phyloP scores from a whole-genome alignment of 768 basidiomycete species.

The Boletellus ananas region DNA sequence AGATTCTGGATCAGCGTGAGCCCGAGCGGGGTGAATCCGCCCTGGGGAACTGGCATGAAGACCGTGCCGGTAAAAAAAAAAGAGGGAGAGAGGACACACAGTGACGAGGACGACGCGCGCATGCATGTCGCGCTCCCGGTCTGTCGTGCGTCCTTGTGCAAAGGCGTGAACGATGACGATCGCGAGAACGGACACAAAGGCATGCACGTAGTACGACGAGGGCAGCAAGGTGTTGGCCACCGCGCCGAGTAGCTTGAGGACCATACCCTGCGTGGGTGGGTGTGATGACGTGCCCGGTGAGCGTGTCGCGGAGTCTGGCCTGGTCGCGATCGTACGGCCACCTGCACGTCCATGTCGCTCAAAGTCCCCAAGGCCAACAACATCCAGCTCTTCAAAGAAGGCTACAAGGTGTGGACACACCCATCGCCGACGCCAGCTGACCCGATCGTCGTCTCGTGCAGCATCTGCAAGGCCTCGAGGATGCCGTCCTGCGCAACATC shows the following conservation, averaged over 20 bases:
- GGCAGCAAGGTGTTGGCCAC: constrained; percentile 46
- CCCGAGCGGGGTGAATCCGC: constrained; percentile 71
- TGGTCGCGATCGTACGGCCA: not conserved
- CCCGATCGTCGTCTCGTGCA: constrained; percentile 24
- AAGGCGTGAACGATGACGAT: constrained; percentile 53
- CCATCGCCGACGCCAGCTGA: constrained; percentile 3
- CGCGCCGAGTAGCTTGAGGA: constrained; percentile 46
- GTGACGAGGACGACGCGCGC: constrained; percentile 68
- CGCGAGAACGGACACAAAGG: constrained; percentile 39
- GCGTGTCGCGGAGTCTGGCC: constrained; percentile 14
- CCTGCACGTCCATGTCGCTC: constrained; percentile 63
- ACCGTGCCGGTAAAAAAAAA: not conserved
- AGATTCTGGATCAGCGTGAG: constrained; percentile 62
- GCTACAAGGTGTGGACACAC: constrained; percentile 71
- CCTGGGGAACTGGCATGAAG: constrained; percentile 38
- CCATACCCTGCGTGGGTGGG: constrained; percentile 44
- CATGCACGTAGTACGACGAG: constrained; percentile 54
- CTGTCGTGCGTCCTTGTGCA: constrained; percentile 67
- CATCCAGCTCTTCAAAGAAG: constrained; percentile 94
- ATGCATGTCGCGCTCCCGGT: constrained; percentile 72
- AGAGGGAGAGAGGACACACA: constrained; percentile 35
- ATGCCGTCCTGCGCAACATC: constrained; percentile 95
- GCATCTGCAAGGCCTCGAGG: constrained; percentile 89
- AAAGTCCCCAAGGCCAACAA: constrained; percentile 90
- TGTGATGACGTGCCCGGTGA: not conserved